Evolutionary conservation across 2,329 filamentous ascomycete species (phyloP).

Genomic region (Verticillium alfalfae): DNA sequence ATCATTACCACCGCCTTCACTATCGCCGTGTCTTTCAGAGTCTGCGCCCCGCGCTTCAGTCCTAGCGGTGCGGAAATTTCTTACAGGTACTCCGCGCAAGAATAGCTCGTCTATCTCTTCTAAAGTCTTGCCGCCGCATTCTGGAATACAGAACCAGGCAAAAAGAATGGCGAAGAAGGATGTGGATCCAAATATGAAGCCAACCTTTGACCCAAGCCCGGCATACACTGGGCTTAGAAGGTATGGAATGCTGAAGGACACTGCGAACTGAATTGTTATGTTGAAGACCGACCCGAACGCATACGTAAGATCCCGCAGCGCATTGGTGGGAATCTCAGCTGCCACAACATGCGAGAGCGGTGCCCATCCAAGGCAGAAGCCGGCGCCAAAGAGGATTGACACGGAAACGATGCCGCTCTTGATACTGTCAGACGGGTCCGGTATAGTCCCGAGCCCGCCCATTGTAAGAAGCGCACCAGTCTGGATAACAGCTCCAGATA

Average conservation of each 20-base stretch:
- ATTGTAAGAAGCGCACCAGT: conserved; percentile 23
- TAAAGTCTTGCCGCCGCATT: conserved; percentile 59
- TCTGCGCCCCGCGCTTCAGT: background rate
- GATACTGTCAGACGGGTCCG: conserved; percentile 8
- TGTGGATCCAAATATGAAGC: conserved; percentile 26
- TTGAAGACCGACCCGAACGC: conserved; percentile 21
- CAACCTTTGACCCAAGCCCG: conserved; percentile 25
- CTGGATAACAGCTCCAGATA: conserved; percentile 21
- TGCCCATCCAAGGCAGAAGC: conserved; percentile 25
- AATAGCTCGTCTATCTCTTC: conserved; percentile 62
- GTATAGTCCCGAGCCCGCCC: conserved; percentile 25
- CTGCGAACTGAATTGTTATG: conserved; percentile 21
- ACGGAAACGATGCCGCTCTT: conserved; percentile 24
- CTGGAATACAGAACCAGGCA: conserved; percentile 26
- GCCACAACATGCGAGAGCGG: conserved; percentile 27
- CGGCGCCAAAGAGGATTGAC: conserved; percentile 21
- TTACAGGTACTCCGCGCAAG: background rate
- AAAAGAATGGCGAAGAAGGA: conserved; percentile 16
- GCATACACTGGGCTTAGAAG: conserved; percentile 27
- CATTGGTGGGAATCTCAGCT: conserved; percentile 23
- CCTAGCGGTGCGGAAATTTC: background rate
- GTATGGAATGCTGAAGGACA: conserved; percentile 30
- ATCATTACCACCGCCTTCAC: background rate
- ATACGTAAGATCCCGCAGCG: conserved; percentile 23
- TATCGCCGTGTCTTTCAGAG: background rate